Conservation (phyloP, 331 rosid genomes). For the Rhamnella rubrinervis region DNA sequence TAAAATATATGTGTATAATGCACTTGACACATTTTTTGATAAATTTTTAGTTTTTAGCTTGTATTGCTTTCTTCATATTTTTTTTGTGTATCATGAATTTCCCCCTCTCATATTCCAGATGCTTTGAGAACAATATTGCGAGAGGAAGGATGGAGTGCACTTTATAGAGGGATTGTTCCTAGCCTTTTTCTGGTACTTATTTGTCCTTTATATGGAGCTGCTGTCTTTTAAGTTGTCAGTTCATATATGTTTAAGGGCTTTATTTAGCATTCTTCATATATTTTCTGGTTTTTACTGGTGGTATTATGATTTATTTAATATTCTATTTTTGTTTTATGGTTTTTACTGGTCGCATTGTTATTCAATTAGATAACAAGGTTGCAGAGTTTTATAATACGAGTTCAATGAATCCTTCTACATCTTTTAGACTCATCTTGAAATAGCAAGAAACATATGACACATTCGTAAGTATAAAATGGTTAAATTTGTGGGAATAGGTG, state of each 20-base stretch:
- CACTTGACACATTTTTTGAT: too few relatives aligned
- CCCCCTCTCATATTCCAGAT: constrained; percentile 49
- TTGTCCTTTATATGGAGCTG: constrained; percentile 3
- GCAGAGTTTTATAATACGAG: not conserved
- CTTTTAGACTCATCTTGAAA: too few relatives aligned
- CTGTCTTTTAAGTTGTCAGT: not conserved
- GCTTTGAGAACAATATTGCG: constrained; percentile 82
- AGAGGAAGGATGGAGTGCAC: constrained; percentile 81
- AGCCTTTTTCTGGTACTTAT: constrained; percentile 71
- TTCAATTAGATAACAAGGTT: not conserved
- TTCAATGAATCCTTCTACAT: too few relatives aligned
- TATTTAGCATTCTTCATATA: too few relatives aligned
- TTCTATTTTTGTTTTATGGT: too few relatives aligned
- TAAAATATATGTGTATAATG: too few relatives aligned
- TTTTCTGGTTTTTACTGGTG: too few relatives aligned
- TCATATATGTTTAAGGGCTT: too few relatives aligned
- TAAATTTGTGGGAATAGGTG: too few relatives aligned
- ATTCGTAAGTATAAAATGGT: too few relatives aligned
- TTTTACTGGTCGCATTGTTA: not conserved
- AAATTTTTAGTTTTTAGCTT: not conserved
- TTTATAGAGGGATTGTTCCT: constrained; percentile 74
- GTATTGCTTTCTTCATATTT: constrained; percentile 7
- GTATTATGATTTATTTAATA: not conserved
- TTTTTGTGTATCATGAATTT: constrained; percentile 10
- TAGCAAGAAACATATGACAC: too few relatives aligned